These are phyloP conservation scores for Penicillium polonicum DNA, from an alignment of 2,329 filamentous ascomycete genomes.

Conservation along the genomic window DNA sequence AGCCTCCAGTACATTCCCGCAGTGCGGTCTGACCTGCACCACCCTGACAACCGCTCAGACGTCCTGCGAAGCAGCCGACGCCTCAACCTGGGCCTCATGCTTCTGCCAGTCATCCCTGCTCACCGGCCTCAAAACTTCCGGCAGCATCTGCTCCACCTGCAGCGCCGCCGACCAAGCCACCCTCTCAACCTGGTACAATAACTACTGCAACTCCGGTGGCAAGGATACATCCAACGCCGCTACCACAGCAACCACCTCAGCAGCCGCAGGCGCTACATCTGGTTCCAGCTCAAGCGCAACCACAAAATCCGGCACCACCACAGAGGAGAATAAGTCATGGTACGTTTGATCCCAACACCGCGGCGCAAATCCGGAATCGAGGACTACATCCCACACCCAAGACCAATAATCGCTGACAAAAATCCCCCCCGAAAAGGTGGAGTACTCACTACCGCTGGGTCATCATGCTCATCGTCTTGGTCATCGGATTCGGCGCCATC, in stretches of 20 bases:
- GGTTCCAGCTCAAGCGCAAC: background rate
- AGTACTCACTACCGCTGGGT: conserved; percentile 74
- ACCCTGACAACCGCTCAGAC: conserved; percentile 68
- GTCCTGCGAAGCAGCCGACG: conserved; percentile 57
- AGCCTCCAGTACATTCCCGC: conserved; percentile 53
- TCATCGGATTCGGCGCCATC: conserved; percentile 65
- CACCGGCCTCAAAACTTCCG: conserved; percentile 56
- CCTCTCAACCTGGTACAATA: conserved; percentile 69
- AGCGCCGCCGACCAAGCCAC: conserved; percentile 52
- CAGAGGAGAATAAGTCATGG: conserved; percentile 25
- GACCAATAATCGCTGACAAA: background rate
- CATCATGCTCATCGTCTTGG: conserved; percentile 73
- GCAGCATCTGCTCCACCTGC: conserved; percentile 64
- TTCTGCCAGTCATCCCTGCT: conserved; percentile 69
- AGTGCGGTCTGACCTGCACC: conserved; percentile 61
- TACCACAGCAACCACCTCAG: conserved; percentile 24
- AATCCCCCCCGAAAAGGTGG: conserved; percentile 19
- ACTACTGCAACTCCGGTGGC: conserved; percentile 58
- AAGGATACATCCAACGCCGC: conserved; percentile 34
- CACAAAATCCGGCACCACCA: conserved; percentile 1
- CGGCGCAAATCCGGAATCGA: background rate
- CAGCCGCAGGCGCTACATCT: conserved; percentile 25
- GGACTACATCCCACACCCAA: background rate
- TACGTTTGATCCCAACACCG: conserved; percentile 16
- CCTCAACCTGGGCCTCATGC: conserved; percentile 62